Base-by-base conservation (phyloP, 2,329 filamentous ascomycete species). In the Fusarium sp. region DNA sequence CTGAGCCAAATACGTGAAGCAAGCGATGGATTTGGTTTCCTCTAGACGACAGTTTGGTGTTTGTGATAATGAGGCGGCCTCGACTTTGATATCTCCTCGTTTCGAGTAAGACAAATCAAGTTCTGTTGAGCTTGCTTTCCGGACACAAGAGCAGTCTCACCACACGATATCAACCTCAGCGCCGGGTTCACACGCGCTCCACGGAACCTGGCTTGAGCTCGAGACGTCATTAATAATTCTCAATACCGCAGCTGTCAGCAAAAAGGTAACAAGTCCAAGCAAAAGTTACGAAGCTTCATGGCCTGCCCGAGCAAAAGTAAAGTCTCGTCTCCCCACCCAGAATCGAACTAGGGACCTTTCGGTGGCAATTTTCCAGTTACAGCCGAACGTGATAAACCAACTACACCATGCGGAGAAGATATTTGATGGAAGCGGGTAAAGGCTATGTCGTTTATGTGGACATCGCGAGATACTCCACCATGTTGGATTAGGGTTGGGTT, bases 311-410 rank as follows among this genome's bases (percentile, higher is more conserved):
- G 31, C 31, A 68, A 65, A 50, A 56, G 35, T 22, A 34, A 65
- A 61, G 29, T 11, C 35, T 42, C 35, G 20, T 68, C 64, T 63
- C 52, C 42, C 54, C 52, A 67, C 40, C 67, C 31, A 62, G 52
- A 67, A 67, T 64, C 59, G 64, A 70, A 67, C 58, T 56, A 61
- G 42, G 52, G 59, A 50, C 67, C 58, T 63, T 69, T 69, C 67
- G 52, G 67, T 66, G 52, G 63, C 54, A 65, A 65, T 60, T 59
- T 38, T 20, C 8, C 67, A 69, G 58, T 63, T 63, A 59, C 34
- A 67, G 52, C 54, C 58, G 63, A 69, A 54, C 50, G 67, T 66
- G 57, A 66, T 62, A 24, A 69, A 54, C 47, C 34, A 69, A 62
- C 38, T 66, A 66, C 63, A 66, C 63, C 63, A 66, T 66, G 29